Evolutionary conservation across 2,329 filamentous ascomycete genomes (phyloP).

Genomic region (Paecilomyces variotii): DNA sequence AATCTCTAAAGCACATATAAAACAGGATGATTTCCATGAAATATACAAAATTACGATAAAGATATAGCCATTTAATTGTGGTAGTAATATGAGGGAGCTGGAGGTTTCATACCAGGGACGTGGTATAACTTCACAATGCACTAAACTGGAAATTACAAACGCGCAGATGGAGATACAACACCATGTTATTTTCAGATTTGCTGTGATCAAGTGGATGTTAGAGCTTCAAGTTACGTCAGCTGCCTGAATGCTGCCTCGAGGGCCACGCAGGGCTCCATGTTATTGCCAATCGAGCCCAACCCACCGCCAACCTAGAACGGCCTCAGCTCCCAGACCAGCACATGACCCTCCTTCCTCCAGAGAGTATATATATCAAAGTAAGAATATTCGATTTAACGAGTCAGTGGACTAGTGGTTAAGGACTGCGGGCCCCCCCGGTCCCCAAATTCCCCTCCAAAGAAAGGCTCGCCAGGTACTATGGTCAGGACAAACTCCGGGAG

Average conservation of each 20-base stretch:
- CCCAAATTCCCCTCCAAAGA: background rate
- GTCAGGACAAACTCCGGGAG: background rate
- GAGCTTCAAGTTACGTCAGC: background rate
- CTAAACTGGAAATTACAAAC: background rate
- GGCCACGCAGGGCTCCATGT: background rate
- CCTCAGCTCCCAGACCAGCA: background rate
- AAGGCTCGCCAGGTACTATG: background rate
- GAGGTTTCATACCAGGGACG: background rate
- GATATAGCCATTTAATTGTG: background rate
- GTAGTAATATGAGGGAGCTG: background rate
- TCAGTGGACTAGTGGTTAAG: background rate
- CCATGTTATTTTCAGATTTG: background rate
- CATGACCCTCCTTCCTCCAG: background rate
- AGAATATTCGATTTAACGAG: background rate
- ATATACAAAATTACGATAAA: too few relatives aligned
- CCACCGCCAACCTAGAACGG: background rate
- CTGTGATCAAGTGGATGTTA: background rate
- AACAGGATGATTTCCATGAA: too few relatives aligned
- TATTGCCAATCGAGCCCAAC: background rate
- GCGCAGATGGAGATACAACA: background rate
- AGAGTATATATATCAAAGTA: background rate
- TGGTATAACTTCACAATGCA: background rate
- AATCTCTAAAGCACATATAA: background rate
- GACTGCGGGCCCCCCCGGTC: background rate
- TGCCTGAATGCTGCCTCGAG: background rate